Evolutionary conservation across 2,329 filamentous ascomycete genomes (phyloP), one percentile per base, ranked within the genome.

Genomic region (Gremmenia infestans): DNA sequence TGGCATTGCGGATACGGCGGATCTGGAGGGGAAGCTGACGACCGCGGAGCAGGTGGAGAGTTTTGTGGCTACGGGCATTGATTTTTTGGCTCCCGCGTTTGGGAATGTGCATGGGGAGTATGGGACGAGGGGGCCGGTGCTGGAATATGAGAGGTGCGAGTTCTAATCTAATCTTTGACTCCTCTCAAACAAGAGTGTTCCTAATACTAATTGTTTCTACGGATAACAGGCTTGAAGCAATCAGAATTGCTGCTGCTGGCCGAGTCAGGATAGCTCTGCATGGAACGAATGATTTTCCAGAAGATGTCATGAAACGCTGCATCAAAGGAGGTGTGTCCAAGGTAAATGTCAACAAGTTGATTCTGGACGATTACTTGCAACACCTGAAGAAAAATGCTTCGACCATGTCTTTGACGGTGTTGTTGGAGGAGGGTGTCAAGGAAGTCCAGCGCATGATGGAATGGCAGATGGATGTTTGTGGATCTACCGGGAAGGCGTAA

Each of bases 51-150:
- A 87, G 69, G 81, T 81, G 14, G 71, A 78, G 55, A 79, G 85
- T 56, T 87, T 87, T 64, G 76, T 86, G 2, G 78, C 73, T 5
- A 86, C 83, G 4, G 84, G 85, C 0, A 84, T 87, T 62, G 81
- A 87, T 65, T 85, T 82, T 72, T 71, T 87, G 22, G 85, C 85
- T 4, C 85, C 85, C 1, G 83, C 83, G 0, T 86, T 87, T 72
- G 85, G 84, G 0, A 87, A 87, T 64, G 81, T 87, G 22, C 85
- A 88, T 71, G 84, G 84, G 0, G 78, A 81, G 54, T 87, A 87
- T 54, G 63, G 65, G 3, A 54, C 48, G 5, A 55, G 70, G 51
- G 77, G 72, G 51, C 76, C 77, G 55, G 57, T 28, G 25, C 7
- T 28, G 25, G 25, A 28, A 28, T 28, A 28, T 9, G 25, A 9